Conservation (phyloP, 1,139 yeast species). For the Pichia sorboxylosa region DNA sequence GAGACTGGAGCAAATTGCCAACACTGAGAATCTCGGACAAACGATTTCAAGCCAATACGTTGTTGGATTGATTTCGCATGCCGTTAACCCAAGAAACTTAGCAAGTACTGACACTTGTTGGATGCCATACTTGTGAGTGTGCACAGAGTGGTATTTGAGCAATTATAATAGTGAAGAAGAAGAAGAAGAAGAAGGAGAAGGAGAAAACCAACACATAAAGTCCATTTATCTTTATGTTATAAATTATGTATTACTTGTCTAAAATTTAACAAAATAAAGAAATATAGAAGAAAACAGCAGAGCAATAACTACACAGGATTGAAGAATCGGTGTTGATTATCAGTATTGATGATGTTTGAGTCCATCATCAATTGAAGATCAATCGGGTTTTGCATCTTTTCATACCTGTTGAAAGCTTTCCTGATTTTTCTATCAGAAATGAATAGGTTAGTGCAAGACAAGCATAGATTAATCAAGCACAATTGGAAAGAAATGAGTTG, state of each 20-base stretch:
- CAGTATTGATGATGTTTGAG: too few relatives aligned
- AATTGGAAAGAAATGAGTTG: conserved; percentile 13
- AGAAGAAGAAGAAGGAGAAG: too few relatives aligned
- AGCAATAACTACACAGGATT: too few relatives aligned
- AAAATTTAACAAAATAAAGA: too few relatives aligned
- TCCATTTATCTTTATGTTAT: too few relatives aligned
- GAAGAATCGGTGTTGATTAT: too few relatives aligned
- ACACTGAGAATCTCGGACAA: conserved; percentile 42
- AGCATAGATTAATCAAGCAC: conserved; percentile 10
- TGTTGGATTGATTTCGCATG: conserved; percentile 83
- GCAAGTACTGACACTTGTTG: conserved; percentile 89
- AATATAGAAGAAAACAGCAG: too few relatives aligned
- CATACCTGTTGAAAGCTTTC: conserved; percentile 16
- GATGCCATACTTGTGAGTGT: conserved; percentile 69
- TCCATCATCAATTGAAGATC: conserved; percentile 7
- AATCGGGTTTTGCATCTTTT: conserved; percentile 9
- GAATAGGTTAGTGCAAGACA: conserved; percentile 15
- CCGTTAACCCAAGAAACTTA: conserved; percentile 89
- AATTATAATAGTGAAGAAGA: too few relatives aligned
- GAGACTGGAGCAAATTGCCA: conserved; percentile 60
- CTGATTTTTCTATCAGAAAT: conserved; percentile 16
- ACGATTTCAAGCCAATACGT: conserved; percentile 87
- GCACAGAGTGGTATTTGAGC: too few relatives aligned
- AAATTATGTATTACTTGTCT: too few relatives aligned
- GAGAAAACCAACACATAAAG: too few relatives aligned